phyloP scores from a whole-genome alignment of 495 filamentous ascomycete species.

The Ramalina intermedia region DNA sequence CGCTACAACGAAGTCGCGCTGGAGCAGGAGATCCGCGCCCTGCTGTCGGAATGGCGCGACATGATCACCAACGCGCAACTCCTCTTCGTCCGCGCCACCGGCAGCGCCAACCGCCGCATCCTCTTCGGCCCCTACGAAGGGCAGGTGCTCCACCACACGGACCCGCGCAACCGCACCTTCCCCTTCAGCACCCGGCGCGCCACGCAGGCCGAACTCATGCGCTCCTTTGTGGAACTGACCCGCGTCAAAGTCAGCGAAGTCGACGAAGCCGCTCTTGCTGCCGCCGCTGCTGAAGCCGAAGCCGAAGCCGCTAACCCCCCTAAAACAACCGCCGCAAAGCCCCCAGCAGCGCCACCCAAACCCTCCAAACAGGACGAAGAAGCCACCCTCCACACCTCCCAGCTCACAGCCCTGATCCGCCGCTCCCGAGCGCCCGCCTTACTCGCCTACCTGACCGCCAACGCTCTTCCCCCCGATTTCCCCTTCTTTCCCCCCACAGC shows the following conservation, averaged over 20 bases:
- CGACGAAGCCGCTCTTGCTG: constrained; percentile 40
- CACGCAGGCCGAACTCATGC: constrained; percentile 88
- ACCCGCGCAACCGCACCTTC: constrained; percentile 73
- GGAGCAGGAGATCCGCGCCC: constrained; percentile 62
- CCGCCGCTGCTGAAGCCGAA: constrained; percentile 30
- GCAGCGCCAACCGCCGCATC: constrained; percentile 66
- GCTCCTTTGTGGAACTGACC: constrained; percentile 82
- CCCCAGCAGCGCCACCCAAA: constrained; percentile 32
- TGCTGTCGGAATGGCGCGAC: constrained; percentile 67
- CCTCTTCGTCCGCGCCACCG: constrained; percentile 79
- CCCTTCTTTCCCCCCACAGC: constrained; percentile 54
- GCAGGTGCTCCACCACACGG: constrained; percentile 67
- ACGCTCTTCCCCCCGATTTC: constrained; percentile 54
- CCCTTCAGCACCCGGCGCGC: constrained; percentile 91
- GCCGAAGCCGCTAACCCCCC: constrained; percentile 1
- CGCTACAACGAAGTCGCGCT: constrained; percentile 88
- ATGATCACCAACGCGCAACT: constrained; percentile 73
- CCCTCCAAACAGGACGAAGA: constrained; percentile 68
- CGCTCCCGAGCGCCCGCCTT: constrained; percentile 81
- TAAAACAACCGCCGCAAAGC: constrained; percentile 18
- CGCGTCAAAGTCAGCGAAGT: constrained; percentile 71
- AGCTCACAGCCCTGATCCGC: constrained; percentile 74
- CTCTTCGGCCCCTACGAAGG: constrained; percentile 85
- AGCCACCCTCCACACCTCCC: constrained; percentile 65
- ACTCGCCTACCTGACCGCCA: constrained; percentile 65